phyloP scores from a whole-genome alignment of 2,329 filamentous ascomycete genomes.

The Monilinia polystroma region DNA sequence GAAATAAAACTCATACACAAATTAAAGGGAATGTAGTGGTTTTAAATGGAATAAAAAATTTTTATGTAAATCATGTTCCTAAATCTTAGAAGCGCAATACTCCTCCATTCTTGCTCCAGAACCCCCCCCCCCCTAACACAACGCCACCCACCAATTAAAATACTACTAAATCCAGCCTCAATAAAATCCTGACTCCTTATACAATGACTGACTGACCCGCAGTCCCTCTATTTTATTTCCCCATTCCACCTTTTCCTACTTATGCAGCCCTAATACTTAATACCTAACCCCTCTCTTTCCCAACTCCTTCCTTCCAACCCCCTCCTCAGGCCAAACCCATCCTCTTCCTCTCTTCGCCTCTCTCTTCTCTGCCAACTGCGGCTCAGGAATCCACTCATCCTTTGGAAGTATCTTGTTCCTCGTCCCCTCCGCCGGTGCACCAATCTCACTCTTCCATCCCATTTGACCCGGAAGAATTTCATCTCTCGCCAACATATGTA shows the following conservation, averaged over 20 bases:
- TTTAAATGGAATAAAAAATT: too few relatives aligned
- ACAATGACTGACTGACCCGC: background rate
- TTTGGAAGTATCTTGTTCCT: conserved; percentile 67
- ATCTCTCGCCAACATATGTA: conserved; percentile 69
- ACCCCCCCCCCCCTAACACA: background rate
- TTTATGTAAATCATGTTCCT: too few relatives aligned
- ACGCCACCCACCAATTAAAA: background rate
- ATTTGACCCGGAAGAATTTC: conserved; percentile 58
- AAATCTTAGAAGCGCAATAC: background rate
- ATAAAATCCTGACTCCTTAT: background rate
- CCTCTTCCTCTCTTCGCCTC: conserved; percentile 71
- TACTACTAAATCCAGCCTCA: background rate
- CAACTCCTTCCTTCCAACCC: conserved; percentile 68
- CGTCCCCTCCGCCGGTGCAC: conserved; percentile 70
- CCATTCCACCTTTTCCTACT: background rate
- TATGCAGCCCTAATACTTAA: background rate
- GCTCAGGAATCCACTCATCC: conserved; percentile 74
- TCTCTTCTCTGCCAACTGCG: conserved; percentile 71
- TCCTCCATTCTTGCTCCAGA: background rate
- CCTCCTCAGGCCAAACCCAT: conserved; percentile 75
- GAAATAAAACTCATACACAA: too few relatives aligned
- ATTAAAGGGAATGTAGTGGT: too few relatives aligned
- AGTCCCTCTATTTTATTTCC: background rate
- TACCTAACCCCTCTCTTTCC: conserved; percentile 65
- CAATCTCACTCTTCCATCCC: conserved; percentile 69